phyloP scores from a whole-genome alignment of 2,329 filamentous ascomycete species.

The Knufia petricola region DNA sequence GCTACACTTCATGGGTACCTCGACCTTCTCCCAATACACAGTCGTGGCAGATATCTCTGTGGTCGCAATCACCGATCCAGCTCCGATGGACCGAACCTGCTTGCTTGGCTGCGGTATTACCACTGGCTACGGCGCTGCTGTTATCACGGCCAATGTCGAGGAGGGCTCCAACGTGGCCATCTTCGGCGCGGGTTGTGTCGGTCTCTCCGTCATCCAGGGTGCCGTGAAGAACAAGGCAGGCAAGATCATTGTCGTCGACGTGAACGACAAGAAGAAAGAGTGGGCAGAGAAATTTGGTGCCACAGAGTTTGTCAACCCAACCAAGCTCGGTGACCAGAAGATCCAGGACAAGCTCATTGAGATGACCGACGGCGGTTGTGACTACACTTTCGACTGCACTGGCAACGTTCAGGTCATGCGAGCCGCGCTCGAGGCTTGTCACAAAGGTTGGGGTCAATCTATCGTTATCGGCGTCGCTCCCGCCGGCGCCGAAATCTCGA shows the following conservation, averaged over 20 bases:
- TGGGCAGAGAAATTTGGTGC: slow-evolving; percentile 94
- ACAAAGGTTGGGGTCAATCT: slow-evolving; percentile 98
- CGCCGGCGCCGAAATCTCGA: slow-evolving; percentile 18
- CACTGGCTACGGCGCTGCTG: slow-evolving; percentile 91
- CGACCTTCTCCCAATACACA: slow-evolving; percentile 97
- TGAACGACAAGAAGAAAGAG: slow-evolving; percentile 83
- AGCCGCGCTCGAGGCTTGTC: slow-evolving; percentile 64
- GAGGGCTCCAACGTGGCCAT: slow-evolving; percentile 81
- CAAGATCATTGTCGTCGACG: slow-evolving; percentile 55
- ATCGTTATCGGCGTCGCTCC: slow-evolving; percentile 81
- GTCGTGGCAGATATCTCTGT: slow-evolving; percentile 98
- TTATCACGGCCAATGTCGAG: slow-evolving; percentile 86
- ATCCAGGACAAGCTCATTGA: slow-evolving; percentile 90
- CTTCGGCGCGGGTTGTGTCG: slow-evolving; percentile 93
- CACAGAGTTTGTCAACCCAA: slow-evolving; percentile 93
- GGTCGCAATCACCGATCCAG: slow-evolving; percentile 80
- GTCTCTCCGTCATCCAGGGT: slow-evolving; percentile 89
- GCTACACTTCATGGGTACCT: slow-evolving; percentile 98
- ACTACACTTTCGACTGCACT: slow-evolving; percentile 99
- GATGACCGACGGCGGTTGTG: slow-evolving; percentile 95
- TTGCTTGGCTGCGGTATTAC: slow-evolving; percentile 97
- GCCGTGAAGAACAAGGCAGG: slow-evolving; percentile 71
- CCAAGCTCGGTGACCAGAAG: slow-evolving; percentile 63
- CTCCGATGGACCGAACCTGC: slow-evolving; percentile 92
- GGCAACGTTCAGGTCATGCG: slow-evolving; percentile 92